Conservation (phyloP, 257 asterid genomes). For the Capsicum baccatum region DNA sequence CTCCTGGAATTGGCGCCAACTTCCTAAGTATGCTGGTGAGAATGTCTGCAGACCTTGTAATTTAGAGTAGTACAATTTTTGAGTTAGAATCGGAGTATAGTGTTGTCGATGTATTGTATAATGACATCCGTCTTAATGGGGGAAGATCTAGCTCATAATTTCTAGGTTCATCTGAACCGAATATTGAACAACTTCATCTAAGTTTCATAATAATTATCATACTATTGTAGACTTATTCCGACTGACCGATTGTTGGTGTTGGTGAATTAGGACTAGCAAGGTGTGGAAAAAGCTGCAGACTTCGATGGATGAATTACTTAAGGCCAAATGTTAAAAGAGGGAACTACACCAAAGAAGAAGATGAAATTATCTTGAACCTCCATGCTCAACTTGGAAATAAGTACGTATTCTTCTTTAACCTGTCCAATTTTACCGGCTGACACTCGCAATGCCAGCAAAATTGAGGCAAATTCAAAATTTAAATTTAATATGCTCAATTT, state of each 20-base stretch:
- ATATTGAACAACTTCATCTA: too few relatives aligned
- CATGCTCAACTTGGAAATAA: constrained; percentile 34
- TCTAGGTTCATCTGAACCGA: too few relatives aligned
- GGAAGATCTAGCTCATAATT: too few relatives aligned
- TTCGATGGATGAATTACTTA: constrained; percentile 37
- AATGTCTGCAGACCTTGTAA: too few relatives aligned
- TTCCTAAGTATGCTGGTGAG: constrained; percentile 33
- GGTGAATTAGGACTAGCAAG: constrained; percentile 28
- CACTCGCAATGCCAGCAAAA: background rate
- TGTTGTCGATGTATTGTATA: too few relatives aligned
- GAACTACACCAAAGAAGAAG: constrained; percentile 33
- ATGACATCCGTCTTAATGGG: too few relatives aligned
- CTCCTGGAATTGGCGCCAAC: constrained; percentile 33
- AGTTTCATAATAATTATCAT: background rate
- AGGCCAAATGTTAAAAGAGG: constrained; percentile 33
- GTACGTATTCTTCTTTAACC: background rate
- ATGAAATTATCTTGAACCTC: constrained; percentile 25
- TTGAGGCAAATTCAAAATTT: background rate
- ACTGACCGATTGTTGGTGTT: constrained; percentile 14
- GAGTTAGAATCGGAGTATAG: too few relatives aligned
- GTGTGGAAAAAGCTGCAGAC: constrained; percentile 39
- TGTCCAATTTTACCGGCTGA: background rate
- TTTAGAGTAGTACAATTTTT: too few relatives aligned
- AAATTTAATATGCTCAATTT: background rate
- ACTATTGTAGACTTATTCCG: background rate